Evolutionary conservation across 148 eudicot species (phyloP), one percentile per base, ranked within the genome.

Genomic region (Camellia granthamiana): DNA sequence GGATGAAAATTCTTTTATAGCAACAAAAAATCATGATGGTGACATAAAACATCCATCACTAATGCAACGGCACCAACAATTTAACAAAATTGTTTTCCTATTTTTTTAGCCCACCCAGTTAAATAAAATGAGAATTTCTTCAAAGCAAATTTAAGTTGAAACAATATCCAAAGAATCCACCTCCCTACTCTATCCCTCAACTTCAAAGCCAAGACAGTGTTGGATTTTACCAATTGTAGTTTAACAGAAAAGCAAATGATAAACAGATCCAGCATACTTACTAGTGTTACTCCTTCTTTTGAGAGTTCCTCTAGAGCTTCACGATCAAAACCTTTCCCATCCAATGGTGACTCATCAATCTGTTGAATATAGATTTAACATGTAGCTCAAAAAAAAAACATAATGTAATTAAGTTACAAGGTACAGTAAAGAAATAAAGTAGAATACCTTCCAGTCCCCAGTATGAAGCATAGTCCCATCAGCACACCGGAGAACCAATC

Each of bases 401-500:
- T 44, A 77, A 84, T 46, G 66, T 18, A 78, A 43, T 65, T 80
- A 43, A 19, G n/a, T 30, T 30, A 44, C 4, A 1, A 78, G 3
- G 12, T 52, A 51, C 11, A 41, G 38, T 14, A 59, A 56, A 66
- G 56, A 75, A 51, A 76, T 70, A 82, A 44, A 83, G 51, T 69
- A 9, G 43, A 77, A 44, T 87, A 96, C 99, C 99, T 96, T 96
- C 99, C 99, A 96, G 86, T 96, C 99, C 87, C 99, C 99, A 12
- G 99, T 96, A 86, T 96, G 99, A 81, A 96, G 92, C 78, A 96
- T 93, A 79, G 93, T 93, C 51, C 99, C 99, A 88, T 96, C 99
- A 84, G 98, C 84, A 82, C 99, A 96, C 65, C 99, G 97, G 79
- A 96, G 87, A 83, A 96, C 97, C 87, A 96, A 83, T 76, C 99